These are phyloP conservation scores for Aspergillus wentii DNA, from an alignment of 495 filamentous ascomycete genomes.

Conservation along the genomic window DNA sequence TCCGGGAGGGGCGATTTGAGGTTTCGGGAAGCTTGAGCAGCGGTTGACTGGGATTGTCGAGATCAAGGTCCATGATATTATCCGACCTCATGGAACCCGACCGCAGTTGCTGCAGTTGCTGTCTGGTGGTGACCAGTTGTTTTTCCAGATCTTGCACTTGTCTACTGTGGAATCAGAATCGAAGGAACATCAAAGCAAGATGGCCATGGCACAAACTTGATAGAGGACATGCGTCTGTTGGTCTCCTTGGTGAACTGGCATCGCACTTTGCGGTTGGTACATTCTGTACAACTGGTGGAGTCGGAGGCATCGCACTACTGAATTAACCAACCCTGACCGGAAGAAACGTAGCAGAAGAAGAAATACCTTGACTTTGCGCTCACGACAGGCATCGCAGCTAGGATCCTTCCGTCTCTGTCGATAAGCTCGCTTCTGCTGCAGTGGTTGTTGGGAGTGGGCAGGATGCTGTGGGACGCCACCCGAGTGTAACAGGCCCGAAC, in stretches of 20 bases:
- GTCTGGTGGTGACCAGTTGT: slow-evolving; percentile 70
- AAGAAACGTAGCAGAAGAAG: slow-evolving; percentile 7
- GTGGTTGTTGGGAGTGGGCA: slow-evolving; percentile 46
- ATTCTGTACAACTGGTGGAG: slow-evolving; percentile 92
- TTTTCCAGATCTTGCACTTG: slow-evolving; percentile 97
- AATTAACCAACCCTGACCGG: slow-evolving; percentile 2
- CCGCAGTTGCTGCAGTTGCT: slow-evolving; percentile 67
- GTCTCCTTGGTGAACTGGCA: slow-evolving; percentile 99
- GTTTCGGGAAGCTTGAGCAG: slow-evolving; percentile 68
- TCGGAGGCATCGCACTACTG: slow-evolving; percentile 89
- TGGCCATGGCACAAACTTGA: slow-evolving; percentile 58
- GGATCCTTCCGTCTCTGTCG: slow-evolving; percentile 93
- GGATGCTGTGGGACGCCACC: slow-evolving; percentile 36
- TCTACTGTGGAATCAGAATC: slow-evolving; percentile 31
- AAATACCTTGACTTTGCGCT: slow-evolving; percentile 89
- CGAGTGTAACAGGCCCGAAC: slow-evolving; percentile 39
- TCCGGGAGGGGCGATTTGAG: slow-evolving; percentile 56
- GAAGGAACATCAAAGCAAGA: slow-evolving; percentile 1
- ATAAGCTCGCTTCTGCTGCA: slow-evolving; percentile 84
- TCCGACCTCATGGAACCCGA: slow-evolving; percentile 40
- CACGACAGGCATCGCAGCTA: slow-evolving; percentile 94
- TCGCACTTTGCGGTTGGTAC: slow-evolving; percentile 88
- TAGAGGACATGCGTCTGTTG: slow-evolving; percentile 96
- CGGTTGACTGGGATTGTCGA: slow-evolving; percentile 48
- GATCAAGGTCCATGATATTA: slow-evolving; percentile 56